These are phyloP conservation scores for Cytospora piceae DNA, from an alignment of 2,329 filamentous ascomycete genomes.

Conservation along the genomic window DNA sequence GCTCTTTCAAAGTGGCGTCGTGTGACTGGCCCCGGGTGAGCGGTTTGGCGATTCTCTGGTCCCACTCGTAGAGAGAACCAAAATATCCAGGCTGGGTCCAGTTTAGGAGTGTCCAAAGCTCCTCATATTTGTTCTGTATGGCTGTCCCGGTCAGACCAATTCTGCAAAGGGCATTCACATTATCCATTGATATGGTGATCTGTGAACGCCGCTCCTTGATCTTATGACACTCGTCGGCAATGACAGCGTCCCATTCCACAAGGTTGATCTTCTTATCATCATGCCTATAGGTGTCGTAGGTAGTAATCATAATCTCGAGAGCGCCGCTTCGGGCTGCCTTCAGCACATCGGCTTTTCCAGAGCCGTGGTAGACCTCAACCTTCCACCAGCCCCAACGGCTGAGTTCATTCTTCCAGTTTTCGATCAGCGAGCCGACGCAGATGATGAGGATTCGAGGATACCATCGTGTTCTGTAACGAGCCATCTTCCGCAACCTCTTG, in stretches of 20 bases:
- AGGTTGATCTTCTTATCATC: slow-evolving; percentile 75
- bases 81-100: slow-evolving; percentile 88
- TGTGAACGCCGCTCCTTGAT: slow-evolving; percentile 81
- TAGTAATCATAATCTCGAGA: slow-evolving; percentile 91
- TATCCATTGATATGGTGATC: slow-evolving; percentile 83
- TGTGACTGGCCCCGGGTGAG: slow-evolving; percentile 89
- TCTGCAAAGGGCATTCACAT: slow-evolving; percentile 87
- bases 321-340: slow-evolving; percentile 74
- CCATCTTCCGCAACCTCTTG: slow-evolving; percentile 86
- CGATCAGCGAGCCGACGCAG: slow-evolving; percentile 84
- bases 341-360: slow-evolving; percentile 69
- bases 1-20: slow-evolving; percentile 81
- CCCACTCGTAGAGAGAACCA: slow-evolving; percentile 73
- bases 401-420: slow-evolving; percentile 90
- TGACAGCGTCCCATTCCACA: slow-evolving; percentile 88
- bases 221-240: slow-evolving; percentile 91
- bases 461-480: slow-evolving; percentile 66
- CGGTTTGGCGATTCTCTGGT: slow-evolving; percentile 74
- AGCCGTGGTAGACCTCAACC: slow-evolving; percentile 78
- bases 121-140: slow-evolving; percentile 97
- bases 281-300: slow-evolving; percentile 87
- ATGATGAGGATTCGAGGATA: slow-evolving; percentile 85
- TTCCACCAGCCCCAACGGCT: slow-evolving; percentile 96
- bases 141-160: slow-evolving; percentile 94
- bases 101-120: slow-evolving; percentile 93